phyloP scores from a whole-genome alignment of 2,329 filamentous ascomycete species.

The Botrytis cinerea region DNA sequence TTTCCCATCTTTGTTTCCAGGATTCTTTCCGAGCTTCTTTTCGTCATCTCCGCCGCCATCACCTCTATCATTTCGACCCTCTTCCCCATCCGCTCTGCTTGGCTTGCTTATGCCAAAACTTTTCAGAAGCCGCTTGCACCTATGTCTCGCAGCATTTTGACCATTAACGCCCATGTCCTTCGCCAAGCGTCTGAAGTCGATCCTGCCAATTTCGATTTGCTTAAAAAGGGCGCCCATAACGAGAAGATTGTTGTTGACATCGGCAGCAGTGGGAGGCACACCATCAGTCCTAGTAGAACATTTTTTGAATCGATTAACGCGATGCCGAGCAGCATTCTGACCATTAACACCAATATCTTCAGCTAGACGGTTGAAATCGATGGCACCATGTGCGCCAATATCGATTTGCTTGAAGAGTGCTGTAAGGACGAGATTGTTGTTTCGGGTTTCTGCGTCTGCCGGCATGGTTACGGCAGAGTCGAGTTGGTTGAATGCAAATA shows the following conservation, averaged over 20 bases:
- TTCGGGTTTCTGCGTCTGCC: neutral
- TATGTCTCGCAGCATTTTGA: neutral
- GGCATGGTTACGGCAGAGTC: neutral
- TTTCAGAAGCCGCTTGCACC: neutral
- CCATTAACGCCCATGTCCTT: neutral
- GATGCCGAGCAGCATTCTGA: conserved; percentile 9
- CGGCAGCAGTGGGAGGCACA: neutral
- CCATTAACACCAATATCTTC: neutral
- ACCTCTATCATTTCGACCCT: neutral
- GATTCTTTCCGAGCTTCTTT: too few relatives aligned
- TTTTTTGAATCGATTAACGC: neutral
- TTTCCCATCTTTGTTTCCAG: neutral
- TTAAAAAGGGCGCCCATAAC: neutral
- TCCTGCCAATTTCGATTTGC: neutral
- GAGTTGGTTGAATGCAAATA: neutral
- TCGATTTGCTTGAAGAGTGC: conserved; percentile 14
- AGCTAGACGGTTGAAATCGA: conserved; percentile 3
- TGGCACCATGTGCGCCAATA: neutral
- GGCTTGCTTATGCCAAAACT: neutral
- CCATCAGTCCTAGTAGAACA: neutral
- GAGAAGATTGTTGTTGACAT: neutral
- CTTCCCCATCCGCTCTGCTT: neutral
- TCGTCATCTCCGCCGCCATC: neutral
- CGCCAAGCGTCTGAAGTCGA: neutral
- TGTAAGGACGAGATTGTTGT: conserved; percentile 9